Evolutionary conservation across 352 stramenopile genomes (phyloP), one percentile per base, ranked within the genome.

Genomic region (Phytophthora sansomeana): DNA sequence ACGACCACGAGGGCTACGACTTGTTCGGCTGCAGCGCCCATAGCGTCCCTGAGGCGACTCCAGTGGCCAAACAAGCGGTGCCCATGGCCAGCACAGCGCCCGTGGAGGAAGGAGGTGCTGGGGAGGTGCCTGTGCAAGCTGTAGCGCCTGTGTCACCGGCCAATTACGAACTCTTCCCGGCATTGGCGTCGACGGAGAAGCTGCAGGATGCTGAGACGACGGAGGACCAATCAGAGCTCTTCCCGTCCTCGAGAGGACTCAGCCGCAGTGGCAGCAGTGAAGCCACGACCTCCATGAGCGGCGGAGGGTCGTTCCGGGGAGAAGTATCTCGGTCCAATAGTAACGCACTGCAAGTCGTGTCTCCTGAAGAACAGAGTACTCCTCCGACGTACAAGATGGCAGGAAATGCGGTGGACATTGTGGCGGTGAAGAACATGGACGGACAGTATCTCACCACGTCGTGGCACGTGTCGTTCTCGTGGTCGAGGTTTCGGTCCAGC

Each of bases 331-430:
- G 55, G 53, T 42, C 60, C 24, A 59, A 68, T 43, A 63, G 69
- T 21, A 63, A 63, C 33, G 11, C 32, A 14, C 38, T 68, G 43
- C 63, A 60, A 44, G 53, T 62, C 26, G 54, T 33, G 14, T 4
- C 30, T 0, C 17, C n/a, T n/a, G 35, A 43, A 14, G 14, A 69
- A 30, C 60, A 74, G 30, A 28, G 54, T 17, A 10, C 63, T 10
- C 42, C 66, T 13, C 74, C 80, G n/a, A 51, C 73, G 60, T 88
- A 90, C 72, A 92, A 91, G 42, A 83, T 85, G 65, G 72, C 78
- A 5, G 87, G 87, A 38, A 95, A 95, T 69, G 83, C 84, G 0
- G 75, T 95, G 9, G 87, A 95, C 36, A 88, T 95, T 69, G 84
- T 95, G 29, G 81, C 83, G 11, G 87, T 88, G 8, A 79, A 78